phyloP scores from a whole-genome alignment of 257 asterid genomes.

The Nicotiana otophora region DNA sequence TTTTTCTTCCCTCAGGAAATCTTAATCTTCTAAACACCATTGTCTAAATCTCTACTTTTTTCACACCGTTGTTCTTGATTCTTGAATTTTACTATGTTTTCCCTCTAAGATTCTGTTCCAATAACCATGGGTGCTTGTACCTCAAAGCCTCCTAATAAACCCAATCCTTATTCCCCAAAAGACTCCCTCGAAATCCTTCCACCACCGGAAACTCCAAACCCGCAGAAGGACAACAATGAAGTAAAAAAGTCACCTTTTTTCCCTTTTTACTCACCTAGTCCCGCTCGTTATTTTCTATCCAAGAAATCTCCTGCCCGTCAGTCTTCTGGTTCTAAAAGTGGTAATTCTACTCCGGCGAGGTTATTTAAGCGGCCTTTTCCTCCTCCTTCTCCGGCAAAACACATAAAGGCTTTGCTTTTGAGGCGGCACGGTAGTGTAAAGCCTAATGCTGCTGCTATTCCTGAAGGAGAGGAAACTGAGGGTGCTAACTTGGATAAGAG shows the following conservation, averaged over 20 bases:
- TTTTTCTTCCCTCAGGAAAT: background rate
- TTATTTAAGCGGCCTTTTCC: constrained; percentile 35
- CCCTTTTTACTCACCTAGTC: constrained; percentile 30
- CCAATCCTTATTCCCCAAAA: constrained; percentile 45
- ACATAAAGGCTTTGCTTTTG: constrained; percentile 34
- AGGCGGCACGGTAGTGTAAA: constrained; percentile 37
- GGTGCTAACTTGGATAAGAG: constrained; percentile 44
- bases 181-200: constrained; percentile 15
- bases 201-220: constrained; percentile 17
- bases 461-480: constrained; percentile 26
- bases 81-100: background rate
- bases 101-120: background rate
- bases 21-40: background rate
- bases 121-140: constrained; percentile 45
- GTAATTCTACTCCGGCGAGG: constrained; percentile 31
- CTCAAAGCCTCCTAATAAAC: constrained; percentile 43
- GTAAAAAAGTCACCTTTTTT: constrained; percentile 23
- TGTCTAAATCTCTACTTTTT: background rate
- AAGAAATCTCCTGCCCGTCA: constrained; percentile 32
- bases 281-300: constrained; percentile 25
- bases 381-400: constrained; percentile 65
- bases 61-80: background rate
- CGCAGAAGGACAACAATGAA: background rate
- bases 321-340: constrained; percentile 25
- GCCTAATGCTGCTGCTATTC: constrained; percentile 24